Base-by-base conservation (phyloP, 495 filamentous ascomycete species). In the Apiosordaria backusii region DNA sequence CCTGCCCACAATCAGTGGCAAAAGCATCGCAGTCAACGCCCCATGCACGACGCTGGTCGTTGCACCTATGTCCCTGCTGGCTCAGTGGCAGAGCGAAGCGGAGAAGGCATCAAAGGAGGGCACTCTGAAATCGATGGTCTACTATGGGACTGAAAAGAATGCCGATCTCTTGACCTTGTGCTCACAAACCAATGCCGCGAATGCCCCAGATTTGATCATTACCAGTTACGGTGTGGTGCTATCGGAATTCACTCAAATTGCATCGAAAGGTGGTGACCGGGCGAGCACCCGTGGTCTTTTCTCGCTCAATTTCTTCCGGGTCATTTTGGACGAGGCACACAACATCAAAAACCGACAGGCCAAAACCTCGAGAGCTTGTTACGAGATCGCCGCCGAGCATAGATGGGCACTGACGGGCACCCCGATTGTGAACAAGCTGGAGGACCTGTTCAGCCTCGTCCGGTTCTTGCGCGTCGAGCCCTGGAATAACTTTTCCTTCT, bases 401-500 rank as follows among this genome's bases (percentile, higher is more conserved):
- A 86, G 95, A 64, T 99, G 95, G 95, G 91, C 88, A 24, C 82
- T 99, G 24, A 99, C 96, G 0, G 95, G 95, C 15, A 99, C 95
- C 2, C 95, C 95, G 0, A 99, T 99, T 59, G 94, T 99, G 69
- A 99, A 99, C 73, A 89, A 91, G 15, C 81, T 99, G 3, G 96
- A 99, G 74, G 95, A 99, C 78, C 82, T 99, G n/a, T 99, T 98
- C 80, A 94, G 90, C 71, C 78, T 98, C 29, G 92, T 99, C 24
- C 85, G 90, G 18, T 99, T 98, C 78, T 79, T 98, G 29, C 85
- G 90, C 65, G 95, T 98, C 7, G 96, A 98, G 71, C 95, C 95
- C 1, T 99, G 95, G 95, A 92, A 88, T 65, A 98, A 97, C 75
- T 98, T 98, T 74, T 95, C 92, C 4, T 99, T 96, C 79, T 99